Evolutionary conservation across 768 basidiomycete genomes (phyloP).

Genomic region (Nevesoporus exiguus): DNA sequence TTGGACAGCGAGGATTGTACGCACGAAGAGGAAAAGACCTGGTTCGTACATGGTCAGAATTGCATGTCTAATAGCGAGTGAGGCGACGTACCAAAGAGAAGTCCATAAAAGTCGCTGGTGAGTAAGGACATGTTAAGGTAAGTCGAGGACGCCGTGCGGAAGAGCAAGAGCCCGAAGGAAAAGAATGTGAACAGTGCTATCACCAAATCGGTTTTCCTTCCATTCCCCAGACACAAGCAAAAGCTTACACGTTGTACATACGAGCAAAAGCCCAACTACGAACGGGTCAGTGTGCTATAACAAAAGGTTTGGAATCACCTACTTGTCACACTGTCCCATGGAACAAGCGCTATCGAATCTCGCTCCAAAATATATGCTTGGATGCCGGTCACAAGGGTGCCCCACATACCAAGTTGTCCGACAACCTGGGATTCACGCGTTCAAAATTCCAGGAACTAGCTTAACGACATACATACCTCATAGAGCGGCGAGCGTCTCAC

Average conservation of each 20-base stretch:
- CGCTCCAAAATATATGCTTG: conserved; percentile 76
- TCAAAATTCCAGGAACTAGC: not conserved
- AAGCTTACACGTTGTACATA: conserved; percentile 40
- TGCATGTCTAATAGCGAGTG: not conserved
- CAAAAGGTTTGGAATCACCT: conserved; percentile 18
- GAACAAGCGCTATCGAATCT: conserved; percentile 52
- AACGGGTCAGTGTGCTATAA: conserved; percentile 35
- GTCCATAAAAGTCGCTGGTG: conserved; percentile 86
- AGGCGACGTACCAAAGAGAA: conserved; percentile 54
- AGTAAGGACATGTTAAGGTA: conserved; percentile 82
- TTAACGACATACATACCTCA: conserved; percentile 43
- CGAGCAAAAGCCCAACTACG: conserved; percentile 46
- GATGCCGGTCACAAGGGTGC: conserved; percentile 67
- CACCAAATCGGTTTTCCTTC: not conserved
- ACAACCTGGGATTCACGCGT: conserved; percentile 48
- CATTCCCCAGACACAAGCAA: not conserved
- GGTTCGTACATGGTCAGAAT: conserved; percentile 1
- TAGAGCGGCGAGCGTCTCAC: conserved; percentile 78
- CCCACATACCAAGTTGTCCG: conserved; percentile 84
- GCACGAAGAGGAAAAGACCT: conserved; percentile 53
- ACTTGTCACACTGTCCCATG: conserved; percentile 73
- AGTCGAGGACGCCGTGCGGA: conserved; percentile 79
- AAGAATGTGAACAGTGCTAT: conserved; percentile 77
- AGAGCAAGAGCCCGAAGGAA: conserved; percentile 77
- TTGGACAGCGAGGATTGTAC: conserved; percentile 5